phyloP scores from a whole-genome alignment of 495 filamentous ascomycete genomes.

The Aspergillus steynii region DNA sequence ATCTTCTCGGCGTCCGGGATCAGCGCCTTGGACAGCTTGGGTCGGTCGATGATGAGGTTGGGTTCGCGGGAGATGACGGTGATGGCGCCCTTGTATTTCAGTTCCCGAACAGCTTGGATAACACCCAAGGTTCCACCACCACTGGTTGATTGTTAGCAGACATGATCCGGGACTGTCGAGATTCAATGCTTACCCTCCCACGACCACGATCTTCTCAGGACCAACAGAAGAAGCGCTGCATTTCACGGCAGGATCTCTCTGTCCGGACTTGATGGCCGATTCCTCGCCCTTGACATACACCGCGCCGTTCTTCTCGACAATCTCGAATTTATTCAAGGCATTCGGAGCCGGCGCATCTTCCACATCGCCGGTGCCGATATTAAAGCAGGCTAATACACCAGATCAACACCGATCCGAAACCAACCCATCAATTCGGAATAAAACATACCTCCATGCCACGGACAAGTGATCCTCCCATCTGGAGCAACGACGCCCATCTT shows the following conservation, averaged over 20 bases:
- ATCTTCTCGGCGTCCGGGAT: conserved; percentile 80
- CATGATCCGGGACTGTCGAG: background rate
- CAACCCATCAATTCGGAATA: background rate
- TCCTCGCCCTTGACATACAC: conserved; percentile 86
- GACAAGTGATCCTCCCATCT: conserved; percentile 83
- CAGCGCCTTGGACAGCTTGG: conserved; percentile 93
- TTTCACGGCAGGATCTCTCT: conserved; percentile 70
- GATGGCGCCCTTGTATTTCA: conserved; percentile 77
- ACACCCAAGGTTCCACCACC: conserved; percentile 81
- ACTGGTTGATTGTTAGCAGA: conserved; percentile 27
- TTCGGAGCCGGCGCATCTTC: conserved; percentile 93
- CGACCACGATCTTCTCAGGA: conserved; percentile 70
- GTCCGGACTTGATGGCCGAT: conserved; percentile 71
- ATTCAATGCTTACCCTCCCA: conserved; percentile 66
- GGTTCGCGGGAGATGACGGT: conserved; percentile 85
- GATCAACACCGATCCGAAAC: background rate
- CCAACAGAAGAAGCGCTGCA: conserved; percentile 60
- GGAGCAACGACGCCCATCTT: conserved; percentile 78
- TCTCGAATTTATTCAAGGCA: conserved; percentile 73
- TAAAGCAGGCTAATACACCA: conserved; percentile 75
- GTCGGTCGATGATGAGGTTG: conserved; percentile 84
- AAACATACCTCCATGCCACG: conserved; percentile 86
- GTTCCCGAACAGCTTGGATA: conserved; percentile 76
- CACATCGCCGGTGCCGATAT: conserved; percentile 83
- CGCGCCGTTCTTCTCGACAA: conserved; percentile 73